Conservation (phyloP, 2,329 filamentous ascomycete genomes). For the Sporothrix brasiliensis region DNA sequence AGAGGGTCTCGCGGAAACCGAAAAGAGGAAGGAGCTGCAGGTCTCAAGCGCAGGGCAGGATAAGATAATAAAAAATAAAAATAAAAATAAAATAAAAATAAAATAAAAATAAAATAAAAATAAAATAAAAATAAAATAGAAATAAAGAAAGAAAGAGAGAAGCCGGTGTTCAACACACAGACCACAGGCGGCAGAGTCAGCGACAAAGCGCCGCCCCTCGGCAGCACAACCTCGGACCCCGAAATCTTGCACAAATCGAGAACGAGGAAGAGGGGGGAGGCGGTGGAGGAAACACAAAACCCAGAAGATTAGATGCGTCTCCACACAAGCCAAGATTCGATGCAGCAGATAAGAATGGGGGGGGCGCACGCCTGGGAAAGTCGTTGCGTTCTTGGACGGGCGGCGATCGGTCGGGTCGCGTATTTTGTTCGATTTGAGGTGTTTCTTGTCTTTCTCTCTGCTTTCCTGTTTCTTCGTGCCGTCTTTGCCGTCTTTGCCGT, state of each 20-base stretch:
- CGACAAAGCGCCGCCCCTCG: background rate
- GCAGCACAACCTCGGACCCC: background rate
- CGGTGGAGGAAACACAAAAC: background rate
- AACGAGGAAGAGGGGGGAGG: background rate
- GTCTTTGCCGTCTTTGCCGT: constrained; percentile 3
- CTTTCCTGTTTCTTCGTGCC: background rate
- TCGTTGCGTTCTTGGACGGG: background rate
- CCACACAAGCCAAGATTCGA: constrained; percentile 20
- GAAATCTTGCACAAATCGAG: constrained; percentile 8
- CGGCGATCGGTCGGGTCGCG: background rate
- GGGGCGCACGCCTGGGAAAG: background rate
- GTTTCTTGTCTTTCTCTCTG: background rate
- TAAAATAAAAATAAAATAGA: background rate
- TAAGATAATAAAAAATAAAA: too few relatives aligned
- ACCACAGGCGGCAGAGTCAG: constrained; percentile 7
- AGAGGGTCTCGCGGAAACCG: background rate
- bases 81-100: background rate
- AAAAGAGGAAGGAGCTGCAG: constrained; percentile 17
- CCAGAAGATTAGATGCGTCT: constrained; percentile 8
- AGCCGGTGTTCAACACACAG: constrained; percentile 9
- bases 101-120: background rate
- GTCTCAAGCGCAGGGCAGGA: background rate
- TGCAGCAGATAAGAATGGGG: constrained; percentile 18
- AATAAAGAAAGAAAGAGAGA: background rate
- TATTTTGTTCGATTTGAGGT: background rate